phyloP scores from a whole-genome alignment of 805 yeast genomes.

The Candida alai region DNA sequence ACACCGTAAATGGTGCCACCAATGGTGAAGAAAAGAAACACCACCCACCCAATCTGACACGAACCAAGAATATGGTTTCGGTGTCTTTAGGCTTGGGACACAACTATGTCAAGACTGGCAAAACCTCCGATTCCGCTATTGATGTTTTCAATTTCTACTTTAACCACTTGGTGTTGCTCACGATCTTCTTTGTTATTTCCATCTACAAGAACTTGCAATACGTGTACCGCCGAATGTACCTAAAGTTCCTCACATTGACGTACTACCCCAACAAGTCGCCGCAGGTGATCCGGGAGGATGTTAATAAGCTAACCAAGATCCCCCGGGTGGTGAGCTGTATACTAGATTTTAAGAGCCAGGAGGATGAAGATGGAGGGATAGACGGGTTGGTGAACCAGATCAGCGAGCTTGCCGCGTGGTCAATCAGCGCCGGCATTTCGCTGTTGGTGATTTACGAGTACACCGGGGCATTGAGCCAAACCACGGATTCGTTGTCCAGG shows the following conservation, averaged over 20 bases:
- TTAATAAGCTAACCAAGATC: slow-evolving; percentile 63
- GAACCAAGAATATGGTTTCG: slow-evolving; percentile 6
- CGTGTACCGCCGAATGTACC: slow-evolving; percentile 46
- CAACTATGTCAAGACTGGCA: slow-evolving; percentile 1
- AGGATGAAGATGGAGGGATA: slow-evolving; percentile 85
- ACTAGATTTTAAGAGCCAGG: slow-evolving; percentile 67
- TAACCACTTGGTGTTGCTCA: slow-evolving; percentile 47
- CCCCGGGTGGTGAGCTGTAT: slow-evolving; percentile 77
- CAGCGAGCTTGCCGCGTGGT: slow-evolving; percentile 82
- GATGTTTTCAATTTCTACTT: slow-evolving; percentile 15
- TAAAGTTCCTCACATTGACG: slow-evolving; percentile 58
- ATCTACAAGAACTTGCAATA: slow-evolving; percentile 50
- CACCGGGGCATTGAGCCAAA: slow-evolving; percentile 60
- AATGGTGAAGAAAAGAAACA: neutral
- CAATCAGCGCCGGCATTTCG: slow-evolving; percentile 81
- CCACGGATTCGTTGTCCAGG: slow-evolving; percentile 33
- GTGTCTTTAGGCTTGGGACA: slow-evolving; percentile 6
- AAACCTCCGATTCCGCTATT: slow-evolving; percentile 1
- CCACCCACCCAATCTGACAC: slow-evolving; percentile 7
- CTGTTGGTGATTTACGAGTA: slow-evolving; percentile 73
- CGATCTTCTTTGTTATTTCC: slow-evolving; percentile 54
- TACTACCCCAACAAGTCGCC: slow-evolving; percentile 75
- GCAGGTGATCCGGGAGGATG: slow-evolving; percentile 81
- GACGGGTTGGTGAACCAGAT: slow-evolving; percentile 76
- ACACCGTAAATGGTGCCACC: neutral